Evolutionary conservation across 345 rosid species (phyloP).

Genomic region (Microcos paniculata): DNA sequence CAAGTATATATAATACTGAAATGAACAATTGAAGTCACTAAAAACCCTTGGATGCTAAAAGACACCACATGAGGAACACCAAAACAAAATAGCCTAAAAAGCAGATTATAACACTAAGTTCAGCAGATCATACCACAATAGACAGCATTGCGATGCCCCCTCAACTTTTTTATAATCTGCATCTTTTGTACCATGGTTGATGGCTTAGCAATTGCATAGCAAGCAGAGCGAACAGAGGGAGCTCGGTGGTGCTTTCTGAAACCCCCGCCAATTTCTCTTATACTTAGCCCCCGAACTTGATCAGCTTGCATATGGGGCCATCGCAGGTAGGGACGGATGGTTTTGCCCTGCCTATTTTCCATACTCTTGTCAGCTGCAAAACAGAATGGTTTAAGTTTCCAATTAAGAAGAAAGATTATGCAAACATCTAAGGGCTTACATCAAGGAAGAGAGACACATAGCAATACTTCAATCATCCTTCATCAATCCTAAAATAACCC

Average conservation of each 20-base stretch:
- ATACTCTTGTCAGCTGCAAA: slow-evolving; percentile 45
- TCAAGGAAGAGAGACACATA: not conserved
- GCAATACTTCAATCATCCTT: not conserved
- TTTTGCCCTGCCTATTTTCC: slow-evolving; percentile 42
- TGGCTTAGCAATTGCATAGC: slow-evolving; percentile 95
- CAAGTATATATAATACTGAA: too few relatives aligned
- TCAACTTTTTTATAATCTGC: slow-evolving; percentile 83
- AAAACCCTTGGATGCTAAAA: not conserved
- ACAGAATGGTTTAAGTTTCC: slow-evolving; percentile 22
- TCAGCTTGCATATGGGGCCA: slow-evolving; percentile 98
- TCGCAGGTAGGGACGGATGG: slow-evolving; percentile 62
- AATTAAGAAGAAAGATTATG: not conserved
- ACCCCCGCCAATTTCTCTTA: slow-evolving; percentile 99
- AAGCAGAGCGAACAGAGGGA: slow-evolving; percentile 81
- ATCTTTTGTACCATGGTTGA: slow-evolving; percentile 87
- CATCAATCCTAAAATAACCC: not conserved
- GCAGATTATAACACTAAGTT: slow-evolving; percentile 16
- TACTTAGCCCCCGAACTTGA: slow-evolving; percentile 89
- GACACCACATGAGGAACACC: not conserved
- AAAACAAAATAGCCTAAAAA: not conserved
- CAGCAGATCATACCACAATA: slow-evolving; percentile 75
- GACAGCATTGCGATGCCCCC: slow-evolving; percentile 98
- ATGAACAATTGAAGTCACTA: too few relatives aligned
- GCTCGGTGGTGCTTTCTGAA: slow-evolving; percentile 96
- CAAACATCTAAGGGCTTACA: not conserved